These are phyloP conservation scores for Solanum dulcamara DNA, from an alignment of 257 asterid genomes.

Conservation along the genomic window DNA sequence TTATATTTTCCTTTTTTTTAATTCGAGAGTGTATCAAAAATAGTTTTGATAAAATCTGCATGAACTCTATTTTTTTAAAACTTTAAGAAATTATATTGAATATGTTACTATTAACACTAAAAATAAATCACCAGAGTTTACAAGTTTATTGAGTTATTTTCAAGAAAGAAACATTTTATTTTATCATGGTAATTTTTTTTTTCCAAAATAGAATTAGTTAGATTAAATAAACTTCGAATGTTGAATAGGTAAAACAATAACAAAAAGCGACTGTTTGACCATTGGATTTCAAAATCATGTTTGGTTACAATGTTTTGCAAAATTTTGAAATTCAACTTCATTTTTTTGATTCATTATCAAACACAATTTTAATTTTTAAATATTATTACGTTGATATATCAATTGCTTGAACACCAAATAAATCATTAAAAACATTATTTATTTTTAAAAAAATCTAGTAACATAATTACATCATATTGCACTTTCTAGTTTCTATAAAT, in stretches of 20 bases:
- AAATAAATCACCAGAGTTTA: not conserved
- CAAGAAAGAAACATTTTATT: not conserved
- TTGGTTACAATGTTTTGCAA: not conserved
- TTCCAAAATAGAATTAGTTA: not conserved
- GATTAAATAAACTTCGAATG: not conserved
- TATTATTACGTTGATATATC: not conserved
- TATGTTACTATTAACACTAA: not conserved
- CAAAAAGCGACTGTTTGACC: not conserved
- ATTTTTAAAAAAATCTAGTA: no score
- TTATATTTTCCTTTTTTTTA: no score
- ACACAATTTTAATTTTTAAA: not conserved
- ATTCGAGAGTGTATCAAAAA: no score
- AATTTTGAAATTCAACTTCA: no score
- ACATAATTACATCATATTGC: no score
- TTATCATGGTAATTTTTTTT: not conserved
- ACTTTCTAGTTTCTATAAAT: no score
- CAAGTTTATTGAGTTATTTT: not conserved
- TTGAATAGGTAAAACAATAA: not conserved
- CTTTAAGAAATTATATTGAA: not conserved
- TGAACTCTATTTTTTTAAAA: no score
- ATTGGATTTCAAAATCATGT: not conserved
- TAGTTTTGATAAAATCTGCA: not conserved
- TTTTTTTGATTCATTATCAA: no score
- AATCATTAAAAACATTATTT: no score
- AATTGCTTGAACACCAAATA: not conserved